These are phyloP conservation scores for Candida boidinii DNA, from an alignment of 805 yeast species.

Conservation along the genomic window DNA sequence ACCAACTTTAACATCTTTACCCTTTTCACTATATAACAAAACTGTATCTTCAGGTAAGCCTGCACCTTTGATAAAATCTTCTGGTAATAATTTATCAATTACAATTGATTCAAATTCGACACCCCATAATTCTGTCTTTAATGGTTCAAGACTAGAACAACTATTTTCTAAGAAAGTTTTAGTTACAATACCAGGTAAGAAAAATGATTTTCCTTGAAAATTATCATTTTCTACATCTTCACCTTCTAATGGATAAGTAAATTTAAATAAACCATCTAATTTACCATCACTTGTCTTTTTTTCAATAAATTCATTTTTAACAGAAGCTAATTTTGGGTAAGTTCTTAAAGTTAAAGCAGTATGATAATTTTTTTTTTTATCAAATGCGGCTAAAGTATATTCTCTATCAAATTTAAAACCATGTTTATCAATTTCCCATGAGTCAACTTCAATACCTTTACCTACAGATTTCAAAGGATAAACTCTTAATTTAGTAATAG, in stretches of 20 bases:
- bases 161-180: constrained; percentile 7
- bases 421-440: constrained; percentile 19
- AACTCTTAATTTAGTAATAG: constrained; percentile 14
- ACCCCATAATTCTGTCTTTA: constrained; percentile 12
- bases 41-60: constrained; percentile 13
- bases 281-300: constrained; percentile 1
- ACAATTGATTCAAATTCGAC: constrained; percentile 12
- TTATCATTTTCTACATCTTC: not conserved
- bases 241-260: constrained; percentile 9
- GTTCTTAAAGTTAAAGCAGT: constrained; percentile 10
- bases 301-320: constrained; percentile 6
- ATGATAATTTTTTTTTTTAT: constrained; percentile 8
- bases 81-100: constrained; percentile 13
- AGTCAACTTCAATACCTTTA: constrained; percentile 15
- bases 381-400: constrained; percentile 13
- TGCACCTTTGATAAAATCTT: constrained; percentile 10
- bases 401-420: constrained; percentile 21
- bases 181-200: constrained; percentile 14
- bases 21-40: constrained; percentile 16
- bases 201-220: constrained; percentile 4
- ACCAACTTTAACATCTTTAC: constrained; percentile 19
- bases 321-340: constrained; percentile 6
- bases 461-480: constrained; percentile 23
- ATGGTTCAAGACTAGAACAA: constrained; percentile 4
- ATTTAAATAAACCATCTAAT: constrained; percentile 8